Conservation (phyloP, 805 yeast genomes). For the Yamadazyma kitorensis region DNA sequence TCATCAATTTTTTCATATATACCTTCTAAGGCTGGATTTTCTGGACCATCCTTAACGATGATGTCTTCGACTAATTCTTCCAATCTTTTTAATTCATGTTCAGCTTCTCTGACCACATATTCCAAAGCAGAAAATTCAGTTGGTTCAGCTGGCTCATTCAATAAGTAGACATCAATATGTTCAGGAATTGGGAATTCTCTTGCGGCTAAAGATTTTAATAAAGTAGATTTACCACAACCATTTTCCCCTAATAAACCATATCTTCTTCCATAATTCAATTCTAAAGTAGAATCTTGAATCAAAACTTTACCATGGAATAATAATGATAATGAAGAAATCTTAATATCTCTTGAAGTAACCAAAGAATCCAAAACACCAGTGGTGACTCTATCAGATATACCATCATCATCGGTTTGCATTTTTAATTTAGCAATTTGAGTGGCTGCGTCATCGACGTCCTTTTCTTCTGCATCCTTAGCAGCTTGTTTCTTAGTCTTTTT, state of each 20-base stretch:
- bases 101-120: slow-evolving; percentile 97
- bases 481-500: slow-evolving; percentile 62
- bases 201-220: slow-evolving; percentile 89
- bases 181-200: slow-evolving; percentile 96
- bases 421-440: slow-evolving; percentile 82
- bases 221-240: slow-evolving; percentile 98
- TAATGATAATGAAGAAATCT: slow-evolving; percentile 83
- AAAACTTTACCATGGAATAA: slow-evolving; percentile 97
- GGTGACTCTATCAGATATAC: slow-evolving; percentile 93
- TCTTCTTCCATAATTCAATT: slow-evolving; percentile 95
- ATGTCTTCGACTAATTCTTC: slow-evolving; percentile 90
- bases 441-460: slow-evolving; percentile 60
- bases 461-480: slow-evolving; percentile 47
- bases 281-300: slow-evolving; percentile 87
- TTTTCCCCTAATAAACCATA: slow-evolving; percentile 97
- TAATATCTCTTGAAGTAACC: slow-evolving; percentile 89
- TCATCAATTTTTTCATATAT: slow-evolving; percentile 93
- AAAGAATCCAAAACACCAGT: slow-evolving; percentile 95
- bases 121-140: slow-evolving; percentile 89
- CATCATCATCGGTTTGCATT: slow-evolving; percentile 90
- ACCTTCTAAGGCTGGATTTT: slow-evolving; percentile 78
- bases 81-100: slow-evolving; percentile 81
- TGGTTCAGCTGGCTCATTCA: slow-evolving; percentile 98
- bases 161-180: slow-evolving; percentile 82
- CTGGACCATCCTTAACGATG: slow-evolving; percentile 92